Conservation (phyloP, 2,329 filamentous ascomycete genomes). For the Tolypocladium pustulatum region DNA sequence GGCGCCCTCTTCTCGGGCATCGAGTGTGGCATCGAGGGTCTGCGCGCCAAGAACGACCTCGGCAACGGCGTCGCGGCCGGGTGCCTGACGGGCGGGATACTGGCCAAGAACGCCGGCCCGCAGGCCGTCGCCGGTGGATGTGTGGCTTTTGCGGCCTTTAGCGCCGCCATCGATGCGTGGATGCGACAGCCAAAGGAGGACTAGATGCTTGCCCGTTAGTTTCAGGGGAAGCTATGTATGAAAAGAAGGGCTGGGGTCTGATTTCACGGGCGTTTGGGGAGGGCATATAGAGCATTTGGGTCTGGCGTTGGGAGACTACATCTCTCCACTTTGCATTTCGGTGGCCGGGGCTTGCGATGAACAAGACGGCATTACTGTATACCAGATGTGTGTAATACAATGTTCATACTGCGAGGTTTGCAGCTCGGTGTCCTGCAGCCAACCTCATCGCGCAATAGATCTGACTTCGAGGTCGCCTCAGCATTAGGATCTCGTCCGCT, state of each 20-base stretch:
- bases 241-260: background rate
- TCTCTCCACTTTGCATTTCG: slow-evolving; percentile 14
- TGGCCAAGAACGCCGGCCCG: slow-evolving; percentile 80
- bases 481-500: background rate
- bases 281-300: slow-evolving; percentile 19
- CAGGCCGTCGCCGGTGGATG: slow-evolving; percentile 83
- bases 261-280: slow-evolving; percentile 14
- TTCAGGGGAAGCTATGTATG: background rate
- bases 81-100: slow-evolving; percentile 80
- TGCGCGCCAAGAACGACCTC: slow-evolving; percentile 88
- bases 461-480: background rate
- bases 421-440: background rate
- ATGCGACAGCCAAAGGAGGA: slow-evolving; percentile 69
- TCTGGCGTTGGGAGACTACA: slow-evolving; percentile 17
- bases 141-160: slow-evolving; percentile 88
- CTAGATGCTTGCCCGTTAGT: slow-evolving; percentile 13
- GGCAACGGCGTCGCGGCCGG: slow-evolving; percentile 80
- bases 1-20: slow-evolving; percentile 86
- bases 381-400: background rate
- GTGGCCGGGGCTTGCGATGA: background rate
- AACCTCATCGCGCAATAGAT: background rate
- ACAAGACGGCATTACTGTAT: background rate
- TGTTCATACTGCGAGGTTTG: background rate
- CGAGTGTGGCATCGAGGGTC: slow-evolving; percentile 90
- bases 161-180: slow-evolving; percentile 82